Evolutionary conservation across 441 rosid species (phyloP), one percentile per base, ranked within the genome.

Genomic region (Biscutella laevigata): DNA sequence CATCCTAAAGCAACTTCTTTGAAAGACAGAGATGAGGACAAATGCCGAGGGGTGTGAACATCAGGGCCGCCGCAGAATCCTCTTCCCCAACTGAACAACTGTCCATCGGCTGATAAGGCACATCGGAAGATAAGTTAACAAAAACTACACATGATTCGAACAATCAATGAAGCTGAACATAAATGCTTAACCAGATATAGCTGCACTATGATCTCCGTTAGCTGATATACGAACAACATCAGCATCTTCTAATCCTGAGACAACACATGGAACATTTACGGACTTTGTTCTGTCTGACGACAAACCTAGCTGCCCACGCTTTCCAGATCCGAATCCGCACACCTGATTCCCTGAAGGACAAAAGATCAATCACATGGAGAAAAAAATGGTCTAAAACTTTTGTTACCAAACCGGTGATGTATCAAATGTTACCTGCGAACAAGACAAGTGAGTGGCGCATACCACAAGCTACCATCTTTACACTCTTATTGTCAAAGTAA

Each of bases 391-490:
- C 12, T 38, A 53, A 11, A 0, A 52, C 12, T 20, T 46, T 2
- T 24, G 44, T 64, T 47, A 36, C 32, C 3, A 13, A 33, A 21
- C 37, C 16, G 0, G 38, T 67, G 47, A 8, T 53, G n/a, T n/a
- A 24, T 36, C 1, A 17, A 17, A 17, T 17, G 3, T 17, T 75
- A 90, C 98, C 95, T 77, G 58, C 71, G 44, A 77, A 40, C 72
- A 87, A 58, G 61, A 84, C 92, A 66, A 90, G 83, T 1, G 95
- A 82, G 74, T 90, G 98, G 47, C 92, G 95, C 95, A 90, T 78
- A 48, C 95, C 95, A 35, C 92, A 87, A 7, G 84, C 95, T 33
- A 83, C 74, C 69, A 74, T 83, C 45, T 65, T 53, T 50, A 83
- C 90, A 47, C 46, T 63, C 40, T 69, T 74, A 29, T 68, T 27